phyloP scores from a whole-genome alignment of 305 asterid species.

The Ilex paraguariensis region DNA sequence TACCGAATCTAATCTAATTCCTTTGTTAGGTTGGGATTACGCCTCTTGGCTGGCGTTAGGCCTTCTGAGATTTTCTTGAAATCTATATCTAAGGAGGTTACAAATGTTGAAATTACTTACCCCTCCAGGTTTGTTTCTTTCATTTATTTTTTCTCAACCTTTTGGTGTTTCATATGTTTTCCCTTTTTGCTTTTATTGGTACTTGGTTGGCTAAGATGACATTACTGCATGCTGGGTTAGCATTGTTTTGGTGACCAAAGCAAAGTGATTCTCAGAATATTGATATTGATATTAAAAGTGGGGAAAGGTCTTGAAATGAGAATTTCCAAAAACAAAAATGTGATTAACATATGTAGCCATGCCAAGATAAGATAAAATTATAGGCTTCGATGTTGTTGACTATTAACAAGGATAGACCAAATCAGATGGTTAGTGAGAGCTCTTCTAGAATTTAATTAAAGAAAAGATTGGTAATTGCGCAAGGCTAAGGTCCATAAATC shows the following conservation, averaged over 20 bases:
- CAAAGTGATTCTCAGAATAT: not conserved
- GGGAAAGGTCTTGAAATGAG: not conserved
- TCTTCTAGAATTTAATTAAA: too few species aligned
- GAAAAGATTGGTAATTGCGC: too few species aligned
- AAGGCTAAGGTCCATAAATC: too few species aligned
- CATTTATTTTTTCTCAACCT: not conserved
- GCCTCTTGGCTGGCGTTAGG: constrained; percentile 76
- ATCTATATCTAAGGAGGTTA: constrained; percentile 77
- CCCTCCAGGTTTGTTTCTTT: constrained; percentile 58
- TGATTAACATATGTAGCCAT: too few species aligned
- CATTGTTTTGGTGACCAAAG: not conserved
- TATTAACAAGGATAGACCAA: not conserved
- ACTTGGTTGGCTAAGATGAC: not conserved
- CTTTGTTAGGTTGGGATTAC: constrained; percentile 61
- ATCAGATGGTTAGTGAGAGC: not conserved
- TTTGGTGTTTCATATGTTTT: constrained; percentile 3
- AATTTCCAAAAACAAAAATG: too few species aligned
- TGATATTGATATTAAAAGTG: not conserved
- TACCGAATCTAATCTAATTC: not conserved
- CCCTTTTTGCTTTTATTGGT: not conserved
- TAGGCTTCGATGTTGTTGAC: not conserved
- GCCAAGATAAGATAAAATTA: not conserved
- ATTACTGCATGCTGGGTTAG: too few species aligned
- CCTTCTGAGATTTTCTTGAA: constrained; percentile 93
- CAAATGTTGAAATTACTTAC: constrained; percentile 57